These are phyloP conservation scores for Phytophthora sansomeana DNA, from an alignment of 352 stramenopile species.

Conservation along the genomic window DNA sequence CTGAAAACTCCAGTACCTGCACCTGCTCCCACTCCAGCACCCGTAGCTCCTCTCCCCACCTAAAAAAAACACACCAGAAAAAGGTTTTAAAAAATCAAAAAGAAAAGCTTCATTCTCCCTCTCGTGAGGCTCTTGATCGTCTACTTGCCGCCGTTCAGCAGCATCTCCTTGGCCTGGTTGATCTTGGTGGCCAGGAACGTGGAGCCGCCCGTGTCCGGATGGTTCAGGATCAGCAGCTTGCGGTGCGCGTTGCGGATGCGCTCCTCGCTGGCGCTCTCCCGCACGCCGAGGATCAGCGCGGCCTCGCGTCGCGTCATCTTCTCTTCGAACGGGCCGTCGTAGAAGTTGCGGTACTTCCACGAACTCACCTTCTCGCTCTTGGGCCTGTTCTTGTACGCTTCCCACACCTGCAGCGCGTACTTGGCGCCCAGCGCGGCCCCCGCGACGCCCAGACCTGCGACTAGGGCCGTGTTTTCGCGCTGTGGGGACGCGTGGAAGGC, in stretches of 20 bases:
- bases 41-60: constrained; percentile 15
- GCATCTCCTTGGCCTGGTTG: constrained; percentile 99
- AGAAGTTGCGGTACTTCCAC: constrained; percentile 91
- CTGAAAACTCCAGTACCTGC: constrained; percentile 4
- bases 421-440: constrained; percentile 77
- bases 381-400: constrained; percentile 75
- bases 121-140: background rate
- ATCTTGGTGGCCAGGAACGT: constrained; percentile 99
- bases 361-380: constrained; percentile 70
- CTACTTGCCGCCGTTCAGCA: constrained; percentile 84
- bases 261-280: constrained; percentile 94
- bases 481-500: constrained; percentile 72
- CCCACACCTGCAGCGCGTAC: constrained; percentile 83
- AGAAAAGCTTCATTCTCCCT: constrained; percentile 1
- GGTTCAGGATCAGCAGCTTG: constrained; percentile 98
- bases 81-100: background rate
- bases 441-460: constrained; percentile 74
- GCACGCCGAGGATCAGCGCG: constrained; percentile 98
- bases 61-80: background rate
- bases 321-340: constrained; percentile 98
- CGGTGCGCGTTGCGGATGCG: constrained; percentile 98
- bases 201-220: constrained; percentile 98
- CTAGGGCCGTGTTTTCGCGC: constrained; percentile 67
- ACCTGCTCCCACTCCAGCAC: constrained; percentile 3
- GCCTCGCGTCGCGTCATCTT: constrained; percentile 99